Evolutionary conservation across 805 yeast genomes (phyloP).

Genomic region (Starmerella khaoyaiensis): DNA sequence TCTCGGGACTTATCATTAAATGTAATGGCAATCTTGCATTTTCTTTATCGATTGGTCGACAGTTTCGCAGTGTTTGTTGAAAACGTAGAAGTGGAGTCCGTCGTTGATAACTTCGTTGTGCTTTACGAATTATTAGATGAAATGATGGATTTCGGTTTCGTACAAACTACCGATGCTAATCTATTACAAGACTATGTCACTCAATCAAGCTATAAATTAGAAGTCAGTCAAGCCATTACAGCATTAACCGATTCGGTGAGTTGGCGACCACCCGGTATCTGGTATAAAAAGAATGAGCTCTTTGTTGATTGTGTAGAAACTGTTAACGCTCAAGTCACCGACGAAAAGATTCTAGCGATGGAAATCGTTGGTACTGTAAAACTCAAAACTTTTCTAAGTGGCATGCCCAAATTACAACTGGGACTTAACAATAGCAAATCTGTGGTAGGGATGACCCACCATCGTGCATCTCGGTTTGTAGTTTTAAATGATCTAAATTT

Average conservation of each 20-base stretch:
- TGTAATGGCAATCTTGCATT: constrained; percentile 45
- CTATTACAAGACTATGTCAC: constrained; percentile 49
- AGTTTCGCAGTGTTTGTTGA: constrained; percentile 37
- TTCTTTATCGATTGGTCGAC: constrained; percentile 37
- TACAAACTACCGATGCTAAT: constrained; percentile 85
- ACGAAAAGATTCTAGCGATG: constrained; percentile 33
- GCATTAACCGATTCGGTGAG: constrained; percentile 67
- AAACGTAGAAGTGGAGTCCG: constrained; percentile 42
- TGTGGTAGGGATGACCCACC: constrained; percentile 17
- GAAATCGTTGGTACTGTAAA: constrained; percentile 60
- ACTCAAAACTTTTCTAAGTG: constrained; percentile 66
- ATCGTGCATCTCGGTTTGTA: constrained; percentile 23
- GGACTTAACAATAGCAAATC: constrained; percentile 44
- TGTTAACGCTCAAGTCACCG: constrained; percentile 46
- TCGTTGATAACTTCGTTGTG: constrained; percentile 62
- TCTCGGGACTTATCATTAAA: constrained; percentile 30
- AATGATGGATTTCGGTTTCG: constrained; percentile 88
- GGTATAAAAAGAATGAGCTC: constrained; percentile 77
- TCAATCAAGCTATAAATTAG: constrained; percentile 36
- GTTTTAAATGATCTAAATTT: constrained; percentile 57
- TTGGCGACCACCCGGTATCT: constrained; percentile 88
- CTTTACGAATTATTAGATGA: constrained; percentile 86
- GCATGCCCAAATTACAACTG: constrained; percentile 74
- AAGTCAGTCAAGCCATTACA: constrained; percentile 43
- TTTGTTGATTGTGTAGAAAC: constrained; percentile 75